These are phyloP conservation scores for Puccinia coronata DNA, from an alignment of 1,284 basidiomycete genomes.

Conservation along the genomic window DNA sequence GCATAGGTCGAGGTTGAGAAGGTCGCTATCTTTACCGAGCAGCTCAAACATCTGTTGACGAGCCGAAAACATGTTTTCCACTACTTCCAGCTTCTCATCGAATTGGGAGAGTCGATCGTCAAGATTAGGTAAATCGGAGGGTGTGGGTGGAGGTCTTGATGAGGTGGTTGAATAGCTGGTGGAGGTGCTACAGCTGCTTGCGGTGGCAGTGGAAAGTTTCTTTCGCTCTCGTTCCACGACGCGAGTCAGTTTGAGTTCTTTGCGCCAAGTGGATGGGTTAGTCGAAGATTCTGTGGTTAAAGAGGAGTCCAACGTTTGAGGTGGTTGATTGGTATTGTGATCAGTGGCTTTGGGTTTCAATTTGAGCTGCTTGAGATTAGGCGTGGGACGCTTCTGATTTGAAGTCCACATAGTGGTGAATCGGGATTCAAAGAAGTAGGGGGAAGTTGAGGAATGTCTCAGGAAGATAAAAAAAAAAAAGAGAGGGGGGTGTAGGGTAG, in stretches of 20 bases:
- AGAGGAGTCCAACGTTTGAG: background rate
- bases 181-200: constrained; percentile 19
- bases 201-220: constrained; percentile 33
- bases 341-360: background rate
- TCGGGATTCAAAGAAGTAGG: too few relatives aligned
- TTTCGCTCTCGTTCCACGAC: constrained; percentile 35
- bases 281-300: background rate
- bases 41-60: constrained; percentile 24
- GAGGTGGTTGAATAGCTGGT: constrained; percentile 13
- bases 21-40: constrained; percentile 20
- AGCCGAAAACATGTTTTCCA: constrained; percentile 32
- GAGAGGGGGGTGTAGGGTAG: too few relatives aligned
- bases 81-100: constrained; percentile 35
- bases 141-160: constrained; percentile 11
- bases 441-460: background rate
- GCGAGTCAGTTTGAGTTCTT: constrained; percentile 28
- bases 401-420: constrained; percentile 18
- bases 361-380: constrained; percentile 19
- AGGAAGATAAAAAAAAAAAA: too few relatives aligned
- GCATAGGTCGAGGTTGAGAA: constrained; percentile 23
- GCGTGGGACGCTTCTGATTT: background rate
- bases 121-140: constrained; percentile 17
- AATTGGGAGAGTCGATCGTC: constrained; percentile 14
- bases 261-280: constrained; percentile 16
- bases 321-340: background rate